Percentiles rank a stretch among this genome's conserved stretches.
Conservation (phyloP, 1,139 yeast genomes). For the Torulaspora pretoriensis region DNA sequence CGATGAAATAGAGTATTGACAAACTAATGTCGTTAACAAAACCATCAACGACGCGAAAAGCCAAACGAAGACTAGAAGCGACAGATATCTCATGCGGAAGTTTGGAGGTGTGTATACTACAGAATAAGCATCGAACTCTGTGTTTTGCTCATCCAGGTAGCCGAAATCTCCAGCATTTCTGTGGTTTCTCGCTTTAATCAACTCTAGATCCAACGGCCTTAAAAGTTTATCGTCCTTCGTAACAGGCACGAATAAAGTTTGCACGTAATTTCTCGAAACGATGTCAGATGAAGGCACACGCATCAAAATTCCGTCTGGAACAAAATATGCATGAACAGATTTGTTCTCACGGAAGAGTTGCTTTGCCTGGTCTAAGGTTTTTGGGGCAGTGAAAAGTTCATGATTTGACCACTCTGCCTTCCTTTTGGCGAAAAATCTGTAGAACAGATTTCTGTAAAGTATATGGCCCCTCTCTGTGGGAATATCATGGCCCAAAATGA, state of each 20-base stretch:
- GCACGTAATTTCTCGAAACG: constrained; percentile 59
- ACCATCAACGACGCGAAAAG: constrained; percentile 56
- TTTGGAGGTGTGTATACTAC: constrained; percentile 85
- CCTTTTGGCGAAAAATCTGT: constrained; percentile 39
- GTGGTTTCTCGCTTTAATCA: constrained; percentile 35
- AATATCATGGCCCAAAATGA: constrained; percentile 64
- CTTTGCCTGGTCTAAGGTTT: constrained; percentile 46
- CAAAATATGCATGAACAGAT: constrained; percentile 48
- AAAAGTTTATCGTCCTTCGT: constrained; percentile 71
- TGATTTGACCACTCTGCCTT: constrained; percentile 44
- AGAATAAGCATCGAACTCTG: constrained; percentile 55
- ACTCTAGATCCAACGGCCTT: constrained; percentile 41
- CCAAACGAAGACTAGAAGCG: constrained; percentile 63
- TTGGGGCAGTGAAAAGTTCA: constrained; percentile 54
- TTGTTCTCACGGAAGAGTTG: constrained; percentile 43
- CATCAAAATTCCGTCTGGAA: constrained; percentile 74
- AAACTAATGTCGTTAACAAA: constrained; percentile 36
- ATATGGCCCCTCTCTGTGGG: constrained; percentile 72
- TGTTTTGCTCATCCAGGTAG: constrained; percentile 49
- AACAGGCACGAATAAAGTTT: constrained; percentile 71
- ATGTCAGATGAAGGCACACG: constrained; percentile 86
- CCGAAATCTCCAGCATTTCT: constrained; percentile 45
- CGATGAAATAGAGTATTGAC: constrained; percentile 43
- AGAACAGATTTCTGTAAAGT: constrained; percentile 50
- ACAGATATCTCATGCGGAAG: constrained; percentile 57